phyloP scores from a whole-genome alignment of 1,139 yeast genomes.

The Spathaspora jeffriesii region DNA sequence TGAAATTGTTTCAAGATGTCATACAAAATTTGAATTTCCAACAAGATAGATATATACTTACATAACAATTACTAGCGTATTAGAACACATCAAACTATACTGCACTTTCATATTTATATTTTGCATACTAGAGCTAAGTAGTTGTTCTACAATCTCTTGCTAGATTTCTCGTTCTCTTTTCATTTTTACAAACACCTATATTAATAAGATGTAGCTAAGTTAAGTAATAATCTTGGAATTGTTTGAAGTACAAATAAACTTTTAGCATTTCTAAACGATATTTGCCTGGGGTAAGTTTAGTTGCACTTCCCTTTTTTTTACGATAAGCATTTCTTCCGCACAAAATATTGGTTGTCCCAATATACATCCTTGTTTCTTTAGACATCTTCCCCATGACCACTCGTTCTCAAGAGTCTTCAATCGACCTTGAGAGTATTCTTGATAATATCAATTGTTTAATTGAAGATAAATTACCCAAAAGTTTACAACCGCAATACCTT shows the following conservation, averaged over 20 bases:
- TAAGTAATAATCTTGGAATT: no score
- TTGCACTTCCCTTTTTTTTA: neutral
- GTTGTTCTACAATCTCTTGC: neutral
- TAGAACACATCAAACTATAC: no score
- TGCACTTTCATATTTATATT: neutral
- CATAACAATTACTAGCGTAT: no score
- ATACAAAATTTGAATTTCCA: conserved; percentile 75
- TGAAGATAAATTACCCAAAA: conserved; percentile 5
- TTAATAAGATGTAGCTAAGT: no score
- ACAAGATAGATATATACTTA: conserved; percentile 15
- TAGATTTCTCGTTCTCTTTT: no score
- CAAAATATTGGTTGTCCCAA: neutral
- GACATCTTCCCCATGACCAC: neutral
- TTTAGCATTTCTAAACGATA: no score
- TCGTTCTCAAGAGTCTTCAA: neutral
- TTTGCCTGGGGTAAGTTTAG: no score
- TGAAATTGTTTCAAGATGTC: conserved; percentile 60
- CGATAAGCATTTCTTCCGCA: neutral
- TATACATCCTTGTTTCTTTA: neutral
- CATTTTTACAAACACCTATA: no score
- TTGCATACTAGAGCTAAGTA: neutral
- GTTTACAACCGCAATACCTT: neutral
- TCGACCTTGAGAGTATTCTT: conserved; percentile 1
- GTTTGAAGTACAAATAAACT: no score
- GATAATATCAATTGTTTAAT: neutral